Conservation (phyloP, 2,329 filamentous ascomycete genomes). For the Blastomyces emzantsi region DNA sequence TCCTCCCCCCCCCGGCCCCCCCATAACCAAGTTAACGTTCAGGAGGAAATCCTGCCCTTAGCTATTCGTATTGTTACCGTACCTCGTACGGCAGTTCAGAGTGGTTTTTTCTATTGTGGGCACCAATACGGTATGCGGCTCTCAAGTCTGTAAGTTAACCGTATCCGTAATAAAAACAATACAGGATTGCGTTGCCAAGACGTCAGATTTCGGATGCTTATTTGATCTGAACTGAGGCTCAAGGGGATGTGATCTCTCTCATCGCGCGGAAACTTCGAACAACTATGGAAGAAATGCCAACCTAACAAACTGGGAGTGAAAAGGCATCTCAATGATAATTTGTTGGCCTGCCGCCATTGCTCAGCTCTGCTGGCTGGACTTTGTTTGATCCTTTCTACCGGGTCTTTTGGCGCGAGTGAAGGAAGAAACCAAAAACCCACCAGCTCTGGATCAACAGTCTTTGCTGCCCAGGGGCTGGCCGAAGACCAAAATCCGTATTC, state of each 20-base stretch:
- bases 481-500: not conserved
- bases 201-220: not conserved
- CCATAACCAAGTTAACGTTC: no score
- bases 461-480: not conserved
- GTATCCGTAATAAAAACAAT: not conserved
- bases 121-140: not conserved
- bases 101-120: no score
- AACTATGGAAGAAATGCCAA: not conserved
- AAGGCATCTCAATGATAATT: not conserved
- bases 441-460: not conserved
- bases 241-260: not conserved
- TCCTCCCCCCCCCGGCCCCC: no score
- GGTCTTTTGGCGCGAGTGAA: not conserved
- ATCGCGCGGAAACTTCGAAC: not conserved
- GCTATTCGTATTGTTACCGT: no score
- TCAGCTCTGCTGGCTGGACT: not conserved
- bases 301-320: not conserved
- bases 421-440: not conserved
- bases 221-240: not conserved
- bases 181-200: constrained; percentile 1
- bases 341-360: not conserved
- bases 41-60: not conserved
- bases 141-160: not conserved
- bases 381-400: not conserved
- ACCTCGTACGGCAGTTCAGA: no score